Base-by-base conservation (phyloP, 495 filamentous ascomycete genomes). In the Penicillium ucsense region DNA sequence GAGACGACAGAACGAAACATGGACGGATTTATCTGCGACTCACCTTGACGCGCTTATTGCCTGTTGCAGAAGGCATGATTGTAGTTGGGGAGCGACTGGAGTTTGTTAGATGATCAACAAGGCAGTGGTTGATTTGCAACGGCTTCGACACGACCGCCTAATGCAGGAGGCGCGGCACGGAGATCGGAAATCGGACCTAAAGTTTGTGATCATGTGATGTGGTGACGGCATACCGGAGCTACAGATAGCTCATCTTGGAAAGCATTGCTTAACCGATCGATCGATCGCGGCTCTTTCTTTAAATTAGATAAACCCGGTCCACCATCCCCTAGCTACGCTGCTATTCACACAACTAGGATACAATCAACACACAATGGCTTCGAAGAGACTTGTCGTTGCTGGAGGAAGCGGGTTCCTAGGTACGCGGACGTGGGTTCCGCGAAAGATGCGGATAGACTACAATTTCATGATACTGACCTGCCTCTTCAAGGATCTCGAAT, bases 361-460 rank as follows among this genome's bases (percentile, higher is more conserved):
- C 5, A 36, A 74, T 74, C 74, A 77, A 56, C 51, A 35, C 20
- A 58, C 2, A 38, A 76, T 76, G 68, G 61, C 74, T 10, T 54
- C 76, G 41, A 92, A 85, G 69, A 79, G 77, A 58, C 67, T 98
- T 9, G 80, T 97, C 35, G 89, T 98, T 41, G 91, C 85, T 42
- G 92, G 92, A 45, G 92, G 92, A 45, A 95, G 83, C 59, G 92
- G 92, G n/a, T 98, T 98, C 62, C 66, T 98, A 37, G 84, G 83
- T 81, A 55, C 32, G 64, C 66, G 34, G 8, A 8, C 9, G 9
- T 31, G 35, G 7, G 4, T 8, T 30, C 6, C 12, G 35, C n/a
- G 1, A 37, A 3, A 11, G 42, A 48, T 43, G 9, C 39, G 11
- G 32, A 37, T 43, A 28, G 31, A 38, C 34, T 31, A 38, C 20